Evolutionary conservation across 2,329 filamentous ascomycete species (phyloP), one percentile per base, ranked within the genome.

Genomic region (Fusarium xyrophilum): DNA sequence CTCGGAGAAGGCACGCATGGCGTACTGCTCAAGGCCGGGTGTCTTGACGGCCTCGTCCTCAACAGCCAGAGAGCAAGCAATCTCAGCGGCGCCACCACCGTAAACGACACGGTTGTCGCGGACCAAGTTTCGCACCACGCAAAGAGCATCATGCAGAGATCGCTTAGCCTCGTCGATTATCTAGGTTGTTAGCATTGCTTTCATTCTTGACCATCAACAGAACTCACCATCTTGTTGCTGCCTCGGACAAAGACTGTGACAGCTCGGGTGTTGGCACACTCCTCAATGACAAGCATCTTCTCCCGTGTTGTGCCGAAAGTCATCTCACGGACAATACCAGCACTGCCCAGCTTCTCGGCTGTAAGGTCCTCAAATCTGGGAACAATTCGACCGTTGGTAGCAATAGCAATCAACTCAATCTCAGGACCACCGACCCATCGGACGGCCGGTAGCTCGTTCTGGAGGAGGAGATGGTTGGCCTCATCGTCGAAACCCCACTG

Each of bases 401-500:
- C 96, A 80, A 99, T 99, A 69, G 96, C 96, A 77, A 99, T 98
- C 71, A 99, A 84, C 82, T 99, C 96, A 73, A 99, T 98, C 82
- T 99, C 96, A 4, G 96, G 96, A 13, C 96, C 96, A 73, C 96
- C 96, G 42, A 99, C 96, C 96, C 96, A 99, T 81, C 96, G 88
- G 63, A 99, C 96, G 38, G 96, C 96, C 13, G 96, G 96, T 12
- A 99, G 88, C 76, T 96, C 86, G 85, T 98, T 98, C 83, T 97
- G 96, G 65, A 99, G 89, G 36, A 99, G 87, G 63, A 99, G 83
- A 81, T 99, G 96, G 84, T 99, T 99, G 68, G 96, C 96, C 83
- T 99, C 96, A 77, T 99, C 96, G 78, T 99, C 96, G 77, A 99
- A 99, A 72, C 96, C 96, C 96, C 96, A 99, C 80, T 99, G 96